phyloP scores from a whole-genome alignment of 2,329 filamentous ascomycete species.

The Calonectria pauciramosa region DNA sequence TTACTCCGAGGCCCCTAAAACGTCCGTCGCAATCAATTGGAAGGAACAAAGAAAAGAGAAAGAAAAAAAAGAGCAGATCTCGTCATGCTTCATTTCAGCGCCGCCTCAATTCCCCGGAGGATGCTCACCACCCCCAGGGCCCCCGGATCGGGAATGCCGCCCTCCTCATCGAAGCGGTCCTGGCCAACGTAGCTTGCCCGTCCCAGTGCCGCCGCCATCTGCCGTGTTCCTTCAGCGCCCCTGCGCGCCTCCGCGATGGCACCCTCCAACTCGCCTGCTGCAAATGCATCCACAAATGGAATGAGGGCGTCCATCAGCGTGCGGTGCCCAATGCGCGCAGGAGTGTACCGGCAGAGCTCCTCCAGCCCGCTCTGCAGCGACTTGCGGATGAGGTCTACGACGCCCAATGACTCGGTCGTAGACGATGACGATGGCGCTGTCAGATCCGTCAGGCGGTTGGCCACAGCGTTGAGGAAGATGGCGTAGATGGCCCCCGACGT shows the following conservation, averaged over 20 bases:
- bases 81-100: conserved; percentile 3
- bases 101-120: conserved; percentile 32
- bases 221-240: conserved; percentile 76
- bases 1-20: conserved; percentile 1
- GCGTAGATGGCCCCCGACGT: conserved; percentile 83
- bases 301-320: conserved; percentile 80
- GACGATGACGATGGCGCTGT: not conserved
- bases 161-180: conserved; percentile 68
- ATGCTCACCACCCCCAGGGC: conserved; percentile 56
- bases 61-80: not conserved
- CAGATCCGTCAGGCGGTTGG: conserved; percentile 50
- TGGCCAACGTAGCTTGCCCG: conserved; percentile 83
- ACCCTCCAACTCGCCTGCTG: conserved; percentile 64
- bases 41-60: not conserved
- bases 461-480: conserved; percentile 82
- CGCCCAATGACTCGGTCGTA: not conserved
- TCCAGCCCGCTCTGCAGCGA: conserved; percentile 36
- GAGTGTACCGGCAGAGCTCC: conserved; percentile 68
- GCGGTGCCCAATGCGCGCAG: conserved; percentile 78
- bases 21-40: not conserved
- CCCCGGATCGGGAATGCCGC: conserved; percentile 73
- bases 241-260: conserved; percentile 33
- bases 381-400: conserved; percentile 27
- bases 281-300: conserved; percentile 75
- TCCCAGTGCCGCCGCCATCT: conserved; percentile 80